Conservation (phyloP, 2,329 filamentous ascomycete species). For the Neoarthrinium moseri region DNA sequence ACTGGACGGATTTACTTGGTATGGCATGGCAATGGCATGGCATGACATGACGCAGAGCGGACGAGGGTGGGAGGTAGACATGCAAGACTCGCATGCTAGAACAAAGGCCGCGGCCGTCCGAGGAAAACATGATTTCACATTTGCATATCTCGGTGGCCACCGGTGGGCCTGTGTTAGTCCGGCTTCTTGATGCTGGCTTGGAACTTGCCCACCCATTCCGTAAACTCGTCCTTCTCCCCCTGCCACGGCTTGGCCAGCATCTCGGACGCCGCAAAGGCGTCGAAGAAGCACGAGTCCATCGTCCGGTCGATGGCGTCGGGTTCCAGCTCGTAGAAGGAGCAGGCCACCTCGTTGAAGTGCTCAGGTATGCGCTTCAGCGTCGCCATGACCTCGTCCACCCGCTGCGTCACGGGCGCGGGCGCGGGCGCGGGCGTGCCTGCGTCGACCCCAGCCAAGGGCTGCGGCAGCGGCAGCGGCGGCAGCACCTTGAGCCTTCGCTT, state of each 20-base stretch:
- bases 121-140: too few relatives aligned
- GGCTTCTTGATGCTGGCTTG: slow-evolving; percentile 50
- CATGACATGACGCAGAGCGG: too few relatives aligned
- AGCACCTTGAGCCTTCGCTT: slow-evolving; percentile 68
- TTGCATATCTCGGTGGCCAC: too few relatives aligned
- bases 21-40: too few relatives aligned
- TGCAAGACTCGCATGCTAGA: too few relatives aligned
- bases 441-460: too few relatives aligned
- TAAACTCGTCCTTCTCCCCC: slow-evolving; percentile 71
- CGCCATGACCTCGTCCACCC: slow-evolving; percentile 55
- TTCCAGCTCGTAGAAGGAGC: slow-evolving; percentile 70
- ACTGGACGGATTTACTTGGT: too few relatives aligned
- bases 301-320: slow-evolving; percentile 54
- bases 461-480: slow-evolving; percentile 43
- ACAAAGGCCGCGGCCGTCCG: too few relatives aligned
- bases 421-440: too few relatives aligned
- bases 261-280: slow-evolving; percentile 56
- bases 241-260: slow-evolving; percentile 61
- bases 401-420: slow-evolving; percentile 31
- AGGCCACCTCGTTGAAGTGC: slow-evolving; percentile 68
- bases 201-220: slow-evolving; percentile 67
- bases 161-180: too few relatives aligned
- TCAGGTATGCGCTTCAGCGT: slow-evolving; percentile 62
- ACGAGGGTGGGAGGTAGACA: too few relatives aligned
- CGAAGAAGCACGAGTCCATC: slow-evolving; percentile 59